These are phyloP conservation scores for Populus tomentosa DNA, from an alignment of 441 rosid species.

Conservation along the genomic window DNA sequence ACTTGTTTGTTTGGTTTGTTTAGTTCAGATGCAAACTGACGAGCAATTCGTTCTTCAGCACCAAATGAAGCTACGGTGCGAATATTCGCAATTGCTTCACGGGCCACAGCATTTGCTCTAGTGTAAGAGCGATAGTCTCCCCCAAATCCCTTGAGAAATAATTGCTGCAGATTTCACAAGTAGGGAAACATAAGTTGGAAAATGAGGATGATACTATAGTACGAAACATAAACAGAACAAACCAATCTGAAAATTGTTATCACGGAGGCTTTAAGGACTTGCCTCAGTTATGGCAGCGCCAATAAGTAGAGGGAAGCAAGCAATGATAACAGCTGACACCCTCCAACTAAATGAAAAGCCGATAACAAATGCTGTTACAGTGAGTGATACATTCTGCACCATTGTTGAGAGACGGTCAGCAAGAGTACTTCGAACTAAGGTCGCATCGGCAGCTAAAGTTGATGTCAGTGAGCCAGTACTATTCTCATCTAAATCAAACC, in stretches of 20 bases:
- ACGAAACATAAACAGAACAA: background rate
- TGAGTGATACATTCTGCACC: constrained; percentile 69
- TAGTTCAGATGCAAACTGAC: constrained; percentile 56
- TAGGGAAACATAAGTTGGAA: background rate
- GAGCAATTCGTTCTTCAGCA: constrained; percentile 51
- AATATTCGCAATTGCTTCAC: constrained; percentile 73
- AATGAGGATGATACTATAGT: background rate
- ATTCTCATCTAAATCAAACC: constrained; percentile 82
- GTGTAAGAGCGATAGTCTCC: constrained; percentile 70
- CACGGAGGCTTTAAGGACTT: constrained; percentile 11
- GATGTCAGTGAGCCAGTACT: constrained; percentile 61
- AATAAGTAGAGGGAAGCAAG: constrained; percentile 73
- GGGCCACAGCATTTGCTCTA: constrained; percentile 64
- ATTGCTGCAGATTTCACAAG: constrained; percentile 43
- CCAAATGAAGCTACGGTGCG: constrained; percentile 81
- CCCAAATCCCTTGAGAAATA: constrained; percentile 87
- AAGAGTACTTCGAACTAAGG: constrained; percentile 67
- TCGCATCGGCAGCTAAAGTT: constrained; percentile 75
- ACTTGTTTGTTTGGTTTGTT: constrained; percentile 58
- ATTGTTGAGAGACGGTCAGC: constrained; percentile 81
- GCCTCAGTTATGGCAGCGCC: constrained; percentile 76
- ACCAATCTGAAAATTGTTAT: background rate
- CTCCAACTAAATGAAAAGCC: constrained; percentile 78
- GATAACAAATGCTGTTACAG: constrained; percentile 63
- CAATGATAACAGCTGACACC: constrained; percentile 63